A percentile compares a stretch with the other conserved stretches of the same genome.
These are phyloP conservation scores for Soucietia sequanensis DNA, from an alignment of 805 yeast species.

Conservation along the genomic window DNA sequence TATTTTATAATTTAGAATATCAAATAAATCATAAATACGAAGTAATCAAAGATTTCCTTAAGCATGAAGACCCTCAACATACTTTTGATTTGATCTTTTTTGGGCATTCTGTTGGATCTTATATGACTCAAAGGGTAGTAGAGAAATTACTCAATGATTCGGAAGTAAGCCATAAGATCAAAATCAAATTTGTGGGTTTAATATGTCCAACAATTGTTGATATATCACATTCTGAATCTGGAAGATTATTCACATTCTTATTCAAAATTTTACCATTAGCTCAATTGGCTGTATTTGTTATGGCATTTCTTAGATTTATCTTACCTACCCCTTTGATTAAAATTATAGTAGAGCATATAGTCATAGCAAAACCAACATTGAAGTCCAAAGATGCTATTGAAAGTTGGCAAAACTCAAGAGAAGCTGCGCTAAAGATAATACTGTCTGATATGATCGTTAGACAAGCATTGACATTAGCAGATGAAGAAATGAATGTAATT, in stretches of 20 bases:
- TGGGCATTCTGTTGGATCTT: slow-evolving; percentile 76
- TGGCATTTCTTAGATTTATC: slow-evolving; percentile 29
- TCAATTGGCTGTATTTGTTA: slow-evolving; percentile 14
- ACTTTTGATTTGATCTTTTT: slow-evolving; percentile 43
- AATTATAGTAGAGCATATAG: slow-evolving; percentile 17
- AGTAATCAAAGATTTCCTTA: slow-evolving; percentile 40
- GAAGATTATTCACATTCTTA: slow-evolving; percentile 23
- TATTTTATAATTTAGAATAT: slow-evolving; percentile 43
- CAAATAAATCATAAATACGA: slow-evolving; percentile 60
- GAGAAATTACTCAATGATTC: slow-evolving; percentile 21
- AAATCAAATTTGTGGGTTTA: slow-evolving; percentile 51
- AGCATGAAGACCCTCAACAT: slow-evolving; percentile 7
- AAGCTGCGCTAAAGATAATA: slow-evolving; percentile 43
- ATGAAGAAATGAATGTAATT: slow-evolving; percentile 57
- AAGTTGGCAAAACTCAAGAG: slow-evolving; percentile 36
- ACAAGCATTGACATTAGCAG: slow-evolving; percentile 57
- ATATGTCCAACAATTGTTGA: slow-evolving; percentile 71
- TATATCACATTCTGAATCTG: slow-evolving; percentile 47
- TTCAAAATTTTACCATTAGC: slow-evolving; percentile 28
- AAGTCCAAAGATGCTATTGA: slow-evolving; percentile 16
- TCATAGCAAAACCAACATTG: slow-evolving; percentile 25
- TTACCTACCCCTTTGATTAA: slow-evolving; percentile 15
- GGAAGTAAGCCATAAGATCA: slow-evolving; percentile 18
- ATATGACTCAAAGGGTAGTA: slow-evolving; percentile 55
- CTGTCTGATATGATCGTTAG: slow-evolving; percentile 43